These are phyloP conservation scores for Amaranthus hypochondriacus DNA, from an alignment of 148 eudicot genomes.

Conservation along the genomic window DNA sequence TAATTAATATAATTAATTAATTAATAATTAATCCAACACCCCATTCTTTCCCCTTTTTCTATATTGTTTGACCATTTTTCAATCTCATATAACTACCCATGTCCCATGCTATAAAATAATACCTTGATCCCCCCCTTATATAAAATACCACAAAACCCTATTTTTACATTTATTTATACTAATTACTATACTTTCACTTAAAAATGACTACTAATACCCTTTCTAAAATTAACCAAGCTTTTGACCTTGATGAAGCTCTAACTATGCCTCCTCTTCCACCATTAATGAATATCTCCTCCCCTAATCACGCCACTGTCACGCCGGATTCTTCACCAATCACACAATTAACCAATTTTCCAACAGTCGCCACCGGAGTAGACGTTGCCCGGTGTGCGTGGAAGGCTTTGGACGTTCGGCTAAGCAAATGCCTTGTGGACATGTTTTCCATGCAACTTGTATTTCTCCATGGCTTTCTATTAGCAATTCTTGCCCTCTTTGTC, in stretches of 20 bases:
- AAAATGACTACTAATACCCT: slow-evolving; percentile 17
- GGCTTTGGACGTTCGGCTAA: slow-evolving; percentile 23
- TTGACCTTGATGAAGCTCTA: slow-evolving; percentile 37
- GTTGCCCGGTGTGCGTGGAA: slow-evolving; percentile 30
- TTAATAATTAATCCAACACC: no score
- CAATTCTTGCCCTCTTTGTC: slow-evolving; percentile 35
- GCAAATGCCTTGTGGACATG: slow-evolving; percentile 36
- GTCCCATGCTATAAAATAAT: no score
- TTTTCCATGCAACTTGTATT: slow-evolving; percentile 31
- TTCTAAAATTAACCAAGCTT: slow-evolving; percentile 1
- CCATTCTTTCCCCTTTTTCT: no score
- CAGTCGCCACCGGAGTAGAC: slow-evolving; percentile 1
- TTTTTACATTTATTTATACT: no score
- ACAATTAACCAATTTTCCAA: slow-evolving; percentile 9
- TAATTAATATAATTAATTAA: no score
- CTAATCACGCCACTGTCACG: neutral
- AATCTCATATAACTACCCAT: no score
- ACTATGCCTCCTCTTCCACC: slow-evolving; percentile 13
- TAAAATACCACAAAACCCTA: no score
- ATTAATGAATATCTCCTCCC: neutral
- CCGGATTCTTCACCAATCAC: slow-evolving; percentile 11
- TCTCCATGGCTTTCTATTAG: slow-evolving; percentile 26
- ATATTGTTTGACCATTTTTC: no score
- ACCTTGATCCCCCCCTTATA: no score
- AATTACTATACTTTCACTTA: no score